Percentiles rank a stretch among this genome's conserved stretches.
Evolutionary conservation across 2,329 filamentous ascomycete genomes (phyloP).

Genomic region (Zymoseptoria brevis): DNA sequence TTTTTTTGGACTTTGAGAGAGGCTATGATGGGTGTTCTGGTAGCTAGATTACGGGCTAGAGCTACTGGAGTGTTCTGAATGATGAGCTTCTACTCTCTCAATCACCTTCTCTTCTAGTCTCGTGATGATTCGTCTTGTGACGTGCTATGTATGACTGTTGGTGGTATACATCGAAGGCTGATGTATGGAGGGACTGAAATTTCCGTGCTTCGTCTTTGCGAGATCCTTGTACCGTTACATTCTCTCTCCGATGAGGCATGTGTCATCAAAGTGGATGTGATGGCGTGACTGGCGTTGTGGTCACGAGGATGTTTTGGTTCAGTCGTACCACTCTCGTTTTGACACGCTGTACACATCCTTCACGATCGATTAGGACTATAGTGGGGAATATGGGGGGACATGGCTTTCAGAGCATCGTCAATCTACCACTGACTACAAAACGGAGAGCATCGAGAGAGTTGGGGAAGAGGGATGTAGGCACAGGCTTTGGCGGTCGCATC

Average conservation of each 20-base stretch:
- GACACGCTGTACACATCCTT: neutral
- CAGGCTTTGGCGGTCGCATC: too few relatives aligned
- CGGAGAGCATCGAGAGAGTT: too few relatives aligned
- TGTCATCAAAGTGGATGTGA: too few relatives aligned
- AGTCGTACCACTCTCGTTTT: neutral
- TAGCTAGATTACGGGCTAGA: neutral
- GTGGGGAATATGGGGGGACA: neutral
- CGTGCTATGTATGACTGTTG: too few relatives aligned
- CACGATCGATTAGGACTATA: neutral
- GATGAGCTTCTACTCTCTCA: neutral
- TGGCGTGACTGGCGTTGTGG: neutral
- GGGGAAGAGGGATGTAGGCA: too few relatives aligned
- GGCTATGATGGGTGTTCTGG: neutral
- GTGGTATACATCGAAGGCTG: too few relatives aligned
- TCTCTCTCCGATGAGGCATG: too few relatives aligned
- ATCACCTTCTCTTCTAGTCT: too few relatives aligned
- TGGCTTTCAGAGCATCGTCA: neutral
- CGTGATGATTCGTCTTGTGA: too few relatives aligned
- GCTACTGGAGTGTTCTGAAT: neutral
- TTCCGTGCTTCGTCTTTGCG: too few relatives aligned
- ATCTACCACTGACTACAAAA: neutral
- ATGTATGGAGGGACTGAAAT: too few relatives aligned
- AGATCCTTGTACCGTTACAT: too few relatives aligned
- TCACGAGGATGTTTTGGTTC: neutral
- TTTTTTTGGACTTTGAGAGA: slow-evolving; percentile 4